phyloP scores from a whole-genome alignment of 2,329 filamentous ascomycete species.

The Cladophialophora yegresii region DNA sequence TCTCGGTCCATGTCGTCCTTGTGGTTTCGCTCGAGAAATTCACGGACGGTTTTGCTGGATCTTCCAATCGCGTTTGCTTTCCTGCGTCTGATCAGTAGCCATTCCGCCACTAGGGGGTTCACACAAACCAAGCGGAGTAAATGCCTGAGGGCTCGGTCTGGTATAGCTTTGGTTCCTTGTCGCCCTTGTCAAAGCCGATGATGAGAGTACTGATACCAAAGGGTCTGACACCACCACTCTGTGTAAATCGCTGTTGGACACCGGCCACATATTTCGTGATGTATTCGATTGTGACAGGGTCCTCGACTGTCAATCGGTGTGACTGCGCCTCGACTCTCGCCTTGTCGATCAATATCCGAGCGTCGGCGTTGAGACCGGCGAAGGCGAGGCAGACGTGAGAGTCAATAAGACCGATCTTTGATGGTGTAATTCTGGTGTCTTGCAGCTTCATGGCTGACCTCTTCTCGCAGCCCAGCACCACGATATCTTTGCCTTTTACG shows the following conservation, averaged over 20 bases:
- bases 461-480: conserved; percentile 98
- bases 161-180: conserved; percentile 84
- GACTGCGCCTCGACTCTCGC: conserved; percentile 95
- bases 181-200: conserved; percentile 95
- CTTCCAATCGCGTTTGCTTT: conserved; percentile 98
- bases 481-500: conserved; percentile 91
- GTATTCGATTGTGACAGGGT: conserved; percentile 97
- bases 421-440: conserved; percentile 97
- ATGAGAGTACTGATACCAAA: conserved; percentile 98
- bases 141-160: conserved; percentile 99
- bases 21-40: conserved; percentile 98
- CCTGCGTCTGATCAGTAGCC: conserved; percentile 56
- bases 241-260: conserved; percentile 98
- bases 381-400: conserved; percentile 96
- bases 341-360: conserved; percentile 97
- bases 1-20: conserved; percentile 97
- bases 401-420: conserved; percentile 96
- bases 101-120: not conserved
- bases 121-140: conserved; percentile 88
- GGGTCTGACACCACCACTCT: conserved; percentile 96
- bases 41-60: conserved; percentile 97
- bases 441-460: conserved; percentile 98
- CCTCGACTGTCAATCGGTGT: conserved; percentile 94
- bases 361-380: conserved; percentile 95
- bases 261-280: conserved; percentile 98